These are phyloP conservation scores for Limnanthes douglasii DNA, from an alignment of 345 rosid genomes.

Conservation along the genomic window DNA sequence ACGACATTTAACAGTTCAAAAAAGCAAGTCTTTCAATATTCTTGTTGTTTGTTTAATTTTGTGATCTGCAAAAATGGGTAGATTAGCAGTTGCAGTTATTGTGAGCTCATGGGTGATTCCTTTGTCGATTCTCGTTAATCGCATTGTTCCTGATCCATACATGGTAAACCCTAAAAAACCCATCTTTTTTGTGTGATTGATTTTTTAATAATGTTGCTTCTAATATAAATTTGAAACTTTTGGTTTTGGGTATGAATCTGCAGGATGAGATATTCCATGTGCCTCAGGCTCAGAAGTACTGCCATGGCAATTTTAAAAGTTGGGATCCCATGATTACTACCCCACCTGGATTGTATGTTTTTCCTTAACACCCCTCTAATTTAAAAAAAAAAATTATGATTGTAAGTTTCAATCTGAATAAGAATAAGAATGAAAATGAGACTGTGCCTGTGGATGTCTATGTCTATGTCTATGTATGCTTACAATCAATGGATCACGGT, in stretches of 20 bases:
- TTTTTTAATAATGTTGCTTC: background rate
- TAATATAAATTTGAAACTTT: background rate
- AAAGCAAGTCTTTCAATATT: no score
- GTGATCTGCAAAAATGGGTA: slow-evolving; percentile 55
- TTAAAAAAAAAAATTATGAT: no score
- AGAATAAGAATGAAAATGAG: no score
- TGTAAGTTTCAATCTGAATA: no score
- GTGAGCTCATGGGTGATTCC: slow-evolving; percentile 78
- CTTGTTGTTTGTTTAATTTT: no score
- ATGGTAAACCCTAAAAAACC: slow-evolving; percentile 34
- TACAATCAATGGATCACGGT: no score
- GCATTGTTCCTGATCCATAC: slow-evolving; percentile 64
- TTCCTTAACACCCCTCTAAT: no score
- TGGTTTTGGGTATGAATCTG: slow-evolving; percentile 5
- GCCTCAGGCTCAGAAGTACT: slow-evolving; percentile 82
- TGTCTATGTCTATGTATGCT: no score
- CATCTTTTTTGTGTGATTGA: background rate
- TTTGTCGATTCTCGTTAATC: slow-evolving; percentile 46
- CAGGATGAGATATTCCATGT: slow-evolving; percentile 96
- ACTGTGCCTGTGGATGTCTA: no score
- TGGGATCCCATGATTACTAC: slow-evolving; percentile 99
- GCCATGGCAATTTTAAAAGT: slow-evolving; percentile 57
- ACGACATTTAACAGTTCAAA: no score
- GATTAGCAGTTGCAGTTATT: slow-evolving; percentile 35
- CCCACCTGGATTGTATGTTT: slow-evolving; percentile 89